A percentile compares a stretch with the other conserved stretches of the same genome.
phyloP scores from a whole-genome alignment of 805 yeast species.

The Millerago galiae region DNA sequence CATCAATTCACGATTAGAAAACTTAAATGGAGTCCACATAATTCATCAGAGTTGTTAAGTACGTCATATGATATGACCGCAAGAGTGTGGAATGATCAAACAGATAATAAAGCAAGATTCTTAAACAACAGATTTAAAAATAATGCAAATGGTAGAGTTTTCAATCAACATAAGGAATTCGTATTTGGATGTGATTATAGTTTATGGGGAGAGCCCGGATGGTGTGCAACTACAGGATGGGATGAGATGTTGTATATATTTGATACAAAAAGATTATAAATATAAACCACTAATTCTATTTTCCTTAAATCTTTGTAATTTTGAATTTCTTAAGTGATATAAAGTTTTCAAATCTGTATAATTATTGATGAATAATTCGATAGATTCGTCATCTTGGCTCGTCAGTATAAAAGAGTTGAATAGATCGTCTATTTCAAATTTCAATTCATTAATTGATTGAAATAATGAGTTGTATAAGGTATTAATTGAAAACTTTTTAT shows the following conservation, averaged over 20 bases:
- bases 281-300: slow-evolving; percentile 20
- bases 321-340: slow-evolving; percentile 41
- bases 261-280: slow-evolving; percentile 35
- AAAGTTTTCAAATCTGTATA: slow-evolving; percentile 35
- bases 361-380: slow-evolving; percentile 31
- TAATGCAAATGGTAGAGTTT: slow-evolving; percentile 48
- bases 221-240: slow-evolving; percentile 95
- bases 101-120: slow-evolving; percentile 50
- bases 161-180: slow-evolving; percentile 76
- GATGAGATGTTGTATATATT: slow-evolving; percentile 91
- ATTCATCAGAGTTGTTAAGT: slow-evolving; percentile 59
- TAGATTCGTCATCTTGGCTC: slow-evolving; percentile 24
- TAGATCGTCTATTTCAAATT: slow-evolving; percentile 28
- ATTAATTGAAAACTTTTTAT: slow-evolving; percentile 30
- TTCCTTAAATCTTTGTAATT: slow-evolving; percentile 39
- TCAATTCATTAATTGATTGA: slow-evolving; percentile 26
- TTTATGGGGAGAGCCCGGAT: slow-evolving; percentile 93
- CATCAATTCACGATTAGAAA: slow-evolving; percentile 86
- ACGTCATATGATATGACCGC: slow-evolving; percentile 92
- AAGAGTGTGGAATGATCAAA: slow-evolving; percentile 74
- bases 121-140: slow-evolving; percentile 39
- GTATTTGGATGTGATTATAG: slow-evolving; percentile 94
- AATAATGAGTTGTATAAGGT: slow-evolving; percentile 28
- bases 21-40: slow-evolving; percentile 87
- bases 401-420: slow-evolving; percentile 22